Evolutionary conservation across 73 alveolate genomes (phyloP).

Genomic region (Stentor roeselii): DNA sequence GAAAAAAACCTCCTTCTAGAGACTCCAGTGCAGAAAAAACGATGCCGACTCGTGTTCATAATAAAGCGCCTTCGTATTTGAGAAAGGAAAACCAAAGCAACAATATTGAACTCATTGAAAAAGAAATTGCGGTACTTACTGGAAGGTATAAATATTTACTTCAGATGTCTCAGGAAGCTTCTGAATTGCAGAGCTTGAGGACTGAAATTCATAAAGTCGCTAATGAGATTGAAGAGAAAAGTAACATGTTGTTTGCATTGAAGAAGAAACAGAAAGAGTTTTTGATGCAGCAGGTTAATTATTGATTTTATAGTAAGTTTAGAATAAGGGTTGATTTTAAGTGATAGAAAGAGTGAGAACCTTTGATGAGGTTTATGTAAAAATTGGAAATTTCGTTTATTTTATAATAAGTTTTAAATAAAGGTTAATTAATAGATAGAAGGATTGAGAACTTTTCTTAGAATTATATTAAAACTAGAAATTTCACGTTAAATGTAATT

Average conservation of each 20-base stretch:
- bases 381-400: too few relatives aligned
- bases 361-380: too few relatives aligned
- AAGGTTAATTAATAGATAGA: too few relatives aligned
- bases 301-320: too few relatives aligned
- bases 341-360: too few relatives aligned
- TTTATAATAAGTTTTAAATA: too few relatives aligned
- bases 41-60: background rate
- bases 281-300: background rate
- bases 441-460: too few relatives aligned
- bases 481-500: too few relatives aligned
- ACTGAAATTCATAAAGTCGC: background rate
- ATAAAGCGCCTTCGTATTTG: constrained; percentile 1
- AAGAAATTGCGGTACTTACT: background rate
- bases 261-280: background rate
- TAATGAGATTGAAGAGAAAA: background rate
- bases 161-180: background rate
- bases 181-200: background rate
- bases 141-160: background rate
- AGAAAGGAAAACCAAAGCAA: background rate
- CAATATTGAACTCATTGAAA: background rate
- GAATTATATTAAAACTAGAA: too few relatives aligned
- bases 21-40: background rate
- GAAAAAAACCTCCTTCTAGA: background rate
- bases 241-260: background rate
- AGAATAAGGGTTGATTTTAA: too few relatives aligned